phyloP scores from a whole-genome alignment of 2,329 filamentous ascomycete genomes.

The Orbilia ellipsospora region DNA sequence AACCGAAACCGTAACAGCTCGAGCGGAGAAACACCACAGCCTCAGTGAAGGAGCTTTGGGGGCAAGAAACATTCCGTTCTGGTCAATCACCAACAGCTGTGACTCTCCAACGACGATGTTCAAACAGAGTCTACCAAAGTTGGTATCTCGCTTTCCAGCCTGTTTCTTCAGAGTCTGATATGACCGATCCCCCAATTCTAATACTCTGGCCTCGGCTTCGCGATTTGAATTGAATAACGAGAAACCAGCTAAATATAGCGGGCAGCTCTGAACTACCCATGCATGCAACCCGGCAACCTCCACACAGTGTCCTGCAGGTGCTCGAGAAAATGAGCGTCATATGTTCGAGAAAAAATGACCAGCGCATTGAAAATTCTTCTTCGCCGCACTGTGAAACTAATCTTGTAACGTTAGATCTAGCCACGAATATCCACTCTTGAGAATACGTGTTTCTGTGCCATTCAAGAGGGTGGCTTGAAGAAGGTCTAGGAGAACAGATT shows the following conservation, averaged over 20 bases:
- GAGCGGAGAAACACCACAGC: slow-evolving; percentile 6
- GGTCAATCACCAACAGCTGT: background rate
- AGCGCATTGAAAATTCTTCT: background rate
- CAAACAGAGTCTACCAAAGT: too few relatives aligned
- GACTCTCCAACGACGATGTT: too few relatives aligned
- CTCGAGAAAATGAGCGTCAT: background rate
- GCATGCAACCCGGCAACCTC: background rate
- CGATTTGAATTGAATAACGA: slow-evolving; percentile 7
- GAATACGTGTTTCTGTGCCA: background rate
- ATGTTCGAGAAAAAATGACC: background rate
- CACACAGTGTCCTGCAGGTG: background rate
- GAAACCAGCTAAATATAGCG: slow-evolving; percentile 30
- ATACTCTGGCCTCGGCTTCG: background rate
- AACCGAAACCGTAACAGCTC: background rate
- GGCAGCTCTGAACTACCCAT: slow-evolving; percentile 6
- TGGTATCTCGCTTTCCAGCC: background rate
- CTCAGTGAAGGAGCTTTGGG: slow-evolving; percentile 1
- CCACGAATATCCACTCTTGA: background rate
- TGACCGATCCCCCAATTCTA: slow-evolving; percentile 8
- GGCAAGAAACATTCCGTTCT: background rate
- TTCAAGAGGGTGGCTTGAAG: background rate
- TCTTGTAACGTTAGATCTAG: background rate
- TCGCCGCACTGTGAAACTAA: background rate
- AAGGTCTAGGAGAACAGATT: too few relatives aligned
- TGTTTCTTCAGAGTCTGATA: slow-evolving; percentile 3